Base-by-base conservation (phyloP, 2,329 filamentous ascomycete species). In the Xylariomycetidae sp. region DNA sequence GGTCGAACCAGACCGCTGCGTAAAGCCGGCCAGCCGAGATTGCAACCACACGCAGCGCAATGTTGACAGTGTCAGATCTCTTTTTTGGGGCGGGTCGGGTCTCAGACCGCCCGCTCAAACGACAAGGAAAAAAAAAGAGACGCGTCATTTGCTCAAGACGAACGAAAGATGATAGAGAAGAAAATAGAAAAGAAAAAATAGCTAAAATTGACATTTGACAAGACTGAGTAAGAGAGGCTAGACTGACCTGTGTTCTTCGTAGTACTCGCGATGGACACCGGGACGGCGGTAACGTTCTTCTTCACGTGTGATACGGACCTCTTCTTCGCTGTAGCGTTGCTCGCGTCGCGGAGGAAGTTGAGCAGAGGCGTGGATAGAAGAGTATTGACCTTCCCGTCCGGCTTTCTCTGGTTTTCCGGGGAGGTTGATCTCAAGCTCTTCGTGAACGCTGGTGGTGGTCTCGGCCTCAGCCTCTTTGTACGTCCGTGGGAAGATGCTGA, bases 401-500 rank as follows among this genome's bases (percentile, higher is more conserved):
- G 86, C 83, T 82, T 81, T 80, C 72, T 82, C 70, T 42, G 69
- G 69, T 47, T 80, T 71, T 53, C 54, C 51, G 46, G 71, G 71
- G 52, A 87, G 76, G 61, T 82, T 82, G 73, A 88, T 80, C 71
- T 90, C 82, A 73, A 86, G 80, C 80, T 95, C 87, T 81, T 90
- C 82, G 80, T 88, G 80, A 61, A 80, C 81, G 56, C 77, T 69
- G 67, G 80, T 80, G 66, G 53, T 56, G 36, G 56, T 58, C 41
- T 57, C 63, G 58, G 45, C 53, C 49, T 54, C 72, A 71, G 80
- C 77, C 64, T 73, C 74, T 66, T 85, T 80, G 80, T 96, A 97
- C 71, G 88, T 87, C 70, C 88, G 95, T 76, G 90, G 90, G 82
- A 97, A 96, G 85, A 96, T 85, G 86, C 88, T 96, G 82, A 96